phyloP scores from a whole-genome alignment of 208 protist species.

The Tritrichomonas musculus region DNA sequence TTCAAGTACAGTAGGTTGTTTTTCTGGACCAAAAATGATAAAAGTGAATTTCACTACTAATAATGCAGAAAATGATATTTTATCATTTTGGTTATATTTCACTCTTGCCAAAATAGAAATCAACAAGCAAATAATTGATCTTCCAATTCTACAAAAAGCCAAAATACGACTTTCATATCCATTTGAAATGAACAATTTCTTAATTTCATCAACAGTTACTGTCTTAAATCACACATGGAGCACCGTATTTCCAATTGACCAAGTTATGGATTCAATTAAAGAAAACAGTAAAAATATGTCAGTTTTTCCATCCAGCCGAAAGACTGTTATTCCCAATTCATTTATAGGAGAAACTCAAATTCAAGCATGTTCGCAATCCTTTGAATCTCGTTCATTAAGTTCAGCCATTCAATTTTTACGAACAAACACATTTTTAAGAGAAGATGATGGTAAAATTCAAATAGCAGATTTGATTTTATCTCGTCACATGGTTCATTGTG shows the following conservation, averaged over 20 bases:
- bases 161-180: not conserved
- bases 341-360: not conserved
- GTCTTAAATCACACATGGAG: not conserved
- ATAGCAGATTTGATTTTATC: not conserved
- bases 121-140: not conserved
- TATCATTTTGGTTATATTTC: not conserved
- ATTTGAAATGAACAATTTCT: not conserved
- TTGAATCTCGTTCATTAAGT: not conserved
- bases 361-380: not conserved
- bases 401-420: not conserved
- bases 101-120: not conserved
- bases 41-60: not conserved
- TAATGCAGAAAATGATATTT: not conserved
- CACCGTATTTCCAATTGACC: not conserved
- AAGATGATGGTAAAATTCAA: not conserved
- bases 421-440: not conserved
- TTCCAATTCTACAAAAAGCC: not conserved
- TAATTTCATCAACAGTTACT: not conserved
- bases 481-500: not conserved
- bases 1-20: not conserved
- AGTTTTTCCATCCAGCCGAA: not conserved
- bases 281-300: not conserved
- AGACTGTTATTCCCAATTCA: not conserved
- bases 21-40: not conserved
- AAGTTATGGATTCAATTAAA: not conserved